Conservation (phyloP, 2,329 filamentous ascomycete genomes). For the Chrysoporthe deuterocubensis region DNA sequence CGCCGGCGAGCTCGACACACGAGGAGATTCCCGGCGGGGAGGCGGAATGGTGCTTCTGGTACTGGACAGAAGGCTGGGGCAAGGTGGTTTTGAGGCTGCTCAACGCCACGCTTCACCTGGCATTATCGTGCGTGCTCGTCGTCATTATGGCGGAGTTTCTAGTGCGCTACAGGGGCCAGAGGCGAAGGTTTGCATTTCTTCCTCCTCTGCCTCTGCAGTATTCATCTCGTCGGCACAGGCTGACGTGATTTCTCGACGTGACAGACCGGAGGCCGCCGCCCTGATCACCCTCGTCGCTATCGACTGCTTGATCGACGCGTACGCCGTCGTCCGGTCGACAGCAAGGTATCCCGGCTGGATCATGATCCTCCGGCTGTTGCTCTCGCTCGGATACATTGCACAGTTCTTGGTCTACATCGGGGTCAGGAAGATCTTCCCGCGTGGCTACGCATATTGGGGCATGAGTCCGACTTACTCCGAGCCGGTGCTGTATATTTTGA, state of each 20-base stretch:
- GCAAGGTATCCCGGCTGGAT: slow-evolving; percentile 39
- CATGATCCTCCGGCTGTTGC: slow-evolving; percentile 38
- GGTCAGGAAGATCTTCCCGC: slow-evolving; percentile 42
- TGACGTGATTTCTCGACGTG: no score
- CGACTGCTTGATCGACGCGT: slow-evolving; percentile 43
- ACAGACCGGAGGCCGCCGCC: slow-evolving; percentile 37
- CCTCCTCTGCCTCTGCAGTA: neutral
- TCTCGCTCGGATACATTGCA: slow-evolving; percentile 41
- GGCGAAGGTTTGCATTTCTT: slow-evolving; percentile 20
- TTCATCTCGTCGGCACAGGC: neutral
- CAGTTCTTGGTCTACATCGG: slow-evolving; percentile 43
- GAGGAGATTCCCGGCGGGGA: slow-evolving; percentile 22
- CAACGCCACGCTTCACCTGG: slow-evolving; percentile 30
- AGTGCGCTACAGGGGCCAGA: slow-evolving; percentile 5
- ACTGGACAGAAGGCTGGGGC: neutral
- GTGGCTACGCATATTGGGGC: slow-evolving; percentile 43
- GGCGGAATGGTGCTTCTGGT: neutral
- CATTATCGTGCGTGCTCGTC: slow-evolving; percentile 30
- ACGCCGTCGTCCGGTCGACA: slow-evolving; percentile 39
- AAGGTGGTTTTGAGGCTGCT: slow-evolving; percentile 25
- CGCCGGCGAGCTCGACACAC: slow-evolving; percentile 35
- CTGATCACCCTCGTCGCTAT: slow-evolving; percentile 38
- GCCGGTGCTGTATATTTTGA: slow-evolving; percentile 41
- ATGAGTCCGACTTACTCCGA: slow-evolving; percentile 36
- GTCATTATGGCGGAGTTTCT: slow-evolving; percentile 27